These are phyloP conservation scores for Peniophora sp. DNA, from an alignment of 1,284 basidiomycete species.

Conservation along the genomic window DNA sequence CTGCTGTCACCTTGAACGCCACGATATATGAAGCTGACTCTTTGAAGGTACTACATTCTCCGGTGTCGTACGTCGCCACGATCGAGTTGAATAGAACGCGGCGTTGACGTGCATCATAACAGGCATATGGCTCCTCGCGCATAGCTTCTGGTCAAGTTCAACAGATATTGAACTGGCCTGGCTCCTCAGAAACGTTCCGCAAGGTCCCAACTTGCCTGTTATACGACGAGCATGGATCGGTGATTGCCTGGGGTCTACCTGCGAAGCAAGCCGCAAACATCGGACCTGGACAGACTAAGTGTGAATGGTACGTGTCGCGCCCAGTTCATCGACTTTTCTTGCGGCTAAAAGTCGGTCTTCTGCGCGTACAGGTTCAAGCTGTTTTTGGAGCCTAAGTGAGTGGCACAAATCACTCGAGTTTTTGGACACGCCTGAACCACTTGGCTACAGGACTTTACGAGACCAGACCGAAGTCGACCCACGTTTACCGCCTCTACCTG, in stretches of 20 bases:
- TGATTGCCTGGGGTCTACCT: constrained; percentile 73
- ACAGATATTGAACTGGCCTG: constrained; percentile 74
- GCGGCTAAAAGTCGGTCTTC: neutral
- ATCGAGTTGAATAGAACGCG: neutral
- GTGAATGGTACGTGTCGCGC: constrained; percentile 47
- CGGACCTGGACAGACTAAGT: constrained; percentile 56
- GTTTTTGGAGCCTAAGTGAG: constrained; percentile 63
- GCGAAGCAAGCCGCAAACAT: constrained; percentile 63
- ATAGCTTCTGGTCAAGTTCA: constrained; percentile 70
- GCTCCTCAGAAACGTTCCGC: constrained; percentile 70
- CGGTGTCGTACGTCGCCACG: constrained; percentile 53
- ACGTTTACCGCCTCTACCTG: constrained; percentile 71
- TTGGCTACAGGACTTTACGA: constrained; percentile 37
- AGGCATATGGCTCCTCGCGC: constrained; percentile 77
- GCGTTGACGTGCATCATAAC: neutral
- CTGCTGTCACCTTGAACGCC: constrained; percentile 8
- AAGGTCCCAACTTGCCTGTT: constrained; percentile 77
- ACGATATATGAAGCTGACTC: constrained; percentile 7
- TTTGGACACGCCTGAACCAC: too few relatives aligned
- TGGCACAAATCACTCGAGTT: neutral
- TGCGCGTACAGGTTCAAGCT: constrained; percentile 60
- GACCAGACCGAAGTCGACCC: constrained; percentile 61
- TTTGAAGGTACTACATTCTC: constrained; percentile 72
- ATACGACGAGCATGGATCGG: constrained; percentile 61
- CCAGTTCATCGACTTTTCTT: neutral